Evolutionary conservation across 129 eudicot species (phyloP).

Genomic region (Solidago caesia): DNA sequence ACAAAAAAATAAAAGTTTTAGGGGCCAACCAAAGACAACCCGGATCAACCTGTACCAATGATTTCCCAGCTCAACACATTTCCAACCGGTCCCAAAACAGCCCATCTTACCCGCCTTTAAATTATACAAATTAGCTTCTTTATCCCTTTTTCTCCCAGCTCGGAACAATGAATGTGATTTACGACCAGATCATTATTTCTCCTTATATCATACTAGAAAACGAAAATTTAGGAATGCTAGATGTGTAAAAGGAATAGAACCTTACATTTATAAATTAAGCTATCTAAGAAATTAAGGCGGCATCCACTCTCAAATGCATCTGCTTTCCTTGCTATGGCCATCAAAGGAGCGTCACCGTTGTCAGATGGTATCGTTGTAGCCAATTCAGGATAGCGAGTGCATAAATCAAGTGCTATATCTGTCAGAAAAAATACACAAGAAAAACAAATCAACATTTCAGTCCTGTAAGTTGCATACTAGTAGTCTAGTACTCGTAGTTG

Average conservation of each 20-base stretch:
- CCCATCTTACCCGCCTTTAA: background rate
- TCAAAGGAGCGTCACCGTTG: conserved; percentile 39
- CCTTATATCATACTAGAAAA: conserved; percentile 4
- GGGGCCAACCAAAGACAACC: no score
- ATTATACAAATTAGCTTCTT: background rate
- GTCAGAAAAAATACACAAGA: background rate
- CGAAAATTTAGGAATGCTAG: background rate
- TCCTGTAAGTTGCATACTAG: background rate
- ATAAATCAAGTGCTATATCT: conserved; percentile 44
- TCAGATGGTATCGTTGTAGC: conserved; percentile 43
- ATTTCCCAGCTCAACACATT: no score
- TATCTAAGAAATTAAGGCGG: conserved; percentile 32
- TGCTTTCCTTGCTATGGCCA: conserved; percentile 46
- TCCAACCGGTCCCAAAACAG: no score
- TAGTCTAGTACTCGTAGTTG: background rate
- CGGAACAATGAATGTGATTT: no score
- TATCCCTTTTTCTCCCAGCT: background rate
- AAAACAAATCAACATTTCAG: background rate
- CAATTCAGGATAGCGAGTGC: conserved; percentile 36
- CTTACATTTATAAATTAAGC: conserved; percentile 38
- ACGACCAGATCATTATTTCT: background rate
- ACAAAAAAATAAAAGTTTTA: no score
- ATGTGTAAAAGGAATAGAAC: background rate
- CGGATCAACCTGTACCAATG: no score
- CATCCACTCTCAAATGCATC: conserved; percentile 48